phyloP scores from a whole-genome alignment of 805 yeast species.

The Saccharomycopsis olivae region DNA sequence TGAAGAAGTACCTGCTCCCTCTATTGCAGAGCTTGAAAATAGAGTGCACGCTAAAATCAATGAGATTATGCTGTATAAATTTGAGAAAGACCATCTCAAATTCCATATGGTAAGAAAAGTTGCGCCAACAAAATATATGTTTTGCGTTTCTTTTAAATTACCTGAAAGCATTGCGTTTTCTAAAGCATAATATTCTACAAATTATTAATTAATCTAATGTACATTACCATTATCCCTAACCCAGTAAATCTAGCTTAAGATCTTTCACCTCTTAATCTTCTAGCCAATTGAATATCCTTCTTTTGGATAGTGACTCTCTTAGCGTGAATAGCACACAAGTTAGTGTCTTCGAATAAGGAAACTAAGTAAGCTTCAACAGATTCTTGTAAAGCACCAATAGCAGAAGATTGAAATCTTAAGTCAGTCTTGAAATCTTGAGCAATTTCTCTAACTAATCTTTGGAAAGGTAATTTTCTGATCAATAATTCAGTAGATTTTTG shows the following conservation, averaged over 20 bases:
- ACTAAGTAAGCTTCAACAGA: slow-evolving; percentile 98
- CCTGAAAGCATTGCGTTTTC: slow-evolving; percentile 50
- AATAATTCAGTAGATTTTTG: slow-evolving; percentile 92
- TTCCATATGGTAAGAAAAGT: slow-evolving; percentile 89
- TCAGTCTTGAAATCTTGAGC: slow-evolving; percentile 91
- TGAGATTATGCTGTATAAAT: slow-evolving; percentile 34
- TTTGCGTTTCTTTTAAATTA: slow-evolving; percentile 67
- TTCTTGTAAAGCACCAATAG: slow-evolving; percentile 96
- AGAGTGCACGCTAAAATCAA: slow-evolving; percentile 50
- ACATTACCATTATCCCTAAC: neutral
- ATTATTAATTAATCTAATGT: no score
- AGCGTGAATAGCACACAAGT: slow-evolving; percentile 97
- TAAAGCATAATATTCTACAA: no score
- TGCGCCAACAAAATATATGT: slow-evolving; percentile 96
- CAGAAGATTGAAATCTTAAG: slow-evolving; percentile 94
- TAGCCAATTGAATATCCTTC: slow-evolving; percentile 96
- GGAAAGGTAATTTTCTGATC: slow-evolving; percentile 95
- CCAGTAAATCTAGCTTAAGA: slow-evolving; percentile 36
- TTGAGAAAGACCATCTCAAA: slow-evolving; percentile 35
- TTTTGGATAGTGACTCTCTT: slow-evolving; percentile 98
- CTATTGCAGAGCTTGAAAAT: slow-evolving; percentile 52
- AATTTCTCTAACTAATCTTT: slow-evolving; percentile 91
- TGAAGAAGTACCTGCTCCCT: slow-evolving; percentile 55
- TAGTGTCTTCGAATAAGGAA: slow-evolving; percentile 93
- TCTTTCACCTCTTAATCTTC: slow-evolving; percentile 97